Percentiles rank a stretch among this genome's conserved stretches.
Evolutionary conservation across 768 basidiomycete genomes (phyloP).

Genomic region (Pisolithus albus): DNA sequence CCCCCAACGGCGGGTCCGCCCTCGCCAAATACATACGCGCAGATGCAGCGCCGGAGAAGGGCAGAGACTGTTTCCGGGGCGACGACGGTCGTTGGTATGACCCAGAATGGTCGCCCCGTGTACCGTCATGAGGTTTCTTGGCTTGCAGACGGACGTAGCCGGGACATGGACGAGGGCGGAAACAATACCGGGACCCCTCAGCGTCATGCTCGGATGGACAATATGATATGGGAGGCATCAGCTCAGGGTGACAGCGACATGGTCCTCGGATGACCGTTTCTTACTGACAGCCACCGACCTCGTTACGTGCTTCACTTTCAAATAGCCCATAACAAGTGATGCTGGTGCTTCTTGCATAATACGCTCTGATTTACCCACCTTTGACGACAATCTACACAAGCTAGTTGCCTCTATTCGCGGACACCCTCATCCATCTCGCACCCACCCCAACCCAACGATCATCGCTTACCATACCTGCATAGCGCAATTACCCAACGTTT

Average conservation of each 20-base stretch:
- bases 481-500: background rate
- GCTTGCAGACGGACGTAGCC: conserved; percentile 17
- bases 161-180: conserved; percentile 16
- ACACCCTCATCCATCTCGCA: background rate
- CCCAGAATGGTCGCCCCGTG: conserved; percentile 21
- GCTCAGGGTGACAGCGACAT: conserved; percentile 24
- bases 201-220: conserved; percentile 14
- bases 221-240: conserved; percentile 24
- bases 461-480: background rate
- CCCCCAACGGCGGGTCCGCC: conserved; percentile 20
- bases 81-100: conserved; percentile 20
- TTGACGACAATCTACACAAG: background rate
- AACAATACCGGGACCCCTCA: conserved; percentile 15
- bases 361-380: background rate
- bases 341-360: background rate
- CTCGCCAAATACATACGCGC: conserved; percentile 11
- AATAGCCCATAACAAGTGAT: too few relatives aligned
- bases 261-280: conserved; percentile 20
- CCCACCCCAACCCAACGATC: background rate
- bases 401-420: background rate
- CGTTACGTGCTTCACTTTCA: background rate
- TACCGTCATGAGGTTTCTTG: conserved; percentile 25
- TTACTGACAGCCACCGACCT: background rate
- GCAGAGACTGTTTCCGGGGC: conserved; percentile 30
- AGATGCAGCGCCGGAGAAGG: conserved; percentile 24